Evolutionary conservation across 2,329 filamentous ascomycete genomes (phyloP).

Genomic region (Monosporascus cannonballus): DNA sequence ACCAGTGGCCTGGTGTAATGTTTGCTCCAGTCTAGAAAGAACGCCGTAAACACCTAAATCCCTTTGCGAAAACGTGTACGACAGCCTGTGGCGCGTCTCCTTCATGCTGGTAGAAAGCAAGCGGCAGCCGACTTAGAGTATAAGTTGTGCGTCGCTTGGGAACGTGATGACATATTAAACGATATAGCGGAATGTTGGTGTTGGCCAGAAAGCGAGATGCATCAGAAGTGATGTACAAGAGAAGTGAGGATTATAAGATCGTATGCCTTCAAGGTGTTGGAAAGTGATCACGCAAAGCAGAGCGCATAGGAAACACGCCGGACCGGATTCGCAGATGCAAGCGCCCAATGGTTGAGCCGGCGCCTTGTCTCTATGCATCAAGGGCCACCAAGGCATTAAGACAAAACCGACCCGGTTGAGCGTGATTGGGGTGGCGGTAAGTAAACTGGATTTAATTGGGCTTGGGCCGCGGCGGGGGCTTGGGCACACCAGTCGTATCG

Average conservation of each 20-base stretch:
- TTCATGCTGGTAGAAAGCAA: constrained; percentile 13
- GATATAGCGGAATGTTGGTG: constrained; percentile 19
- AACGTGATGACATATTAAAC: constrained; percentile 23
- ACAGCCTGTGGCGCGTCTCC: constrained; percentile 12
- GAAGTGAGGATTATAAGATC: constrained; percentile 17
- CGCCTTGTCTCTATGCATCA: no score
- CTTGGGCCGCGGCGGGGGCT: constrained; percentile 28
- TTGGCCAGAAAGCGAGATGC: constrained; percentile 13
- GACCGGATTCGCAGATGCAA: no score
- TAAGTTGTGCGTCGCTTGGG: constrained; percentile 6
- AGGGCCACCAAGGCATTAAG: no score
- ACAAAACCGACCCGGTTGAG: no score
- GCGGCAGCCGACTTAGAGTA: constrained; percentile 15
- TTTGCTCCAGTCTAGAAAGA: constrained; percentile 16
- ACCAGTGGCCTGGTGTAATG: background rate
- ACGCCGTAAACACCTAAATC: constrained; percentile 14
- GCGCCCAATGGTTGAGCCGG: no score
- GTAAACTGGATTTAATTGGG: constrained; percentile 20
- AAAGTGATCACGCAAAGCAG: background rate
- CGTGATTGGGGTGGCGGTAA: background rate
- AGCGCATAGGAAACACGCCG: background rate
- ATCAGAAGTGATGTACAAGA: constrained; percentile 26
- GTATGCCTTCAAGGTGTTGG: constrained; percentile 3
- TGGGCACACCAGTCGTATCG: constrained; percentile 29
- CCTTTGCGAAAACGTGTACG: constrained; percentile 10